Evolutionary conservation across 2,329 filamentous ascomycete genomes (phyloP), one percentile per base, ranked within the genome.

Genomic region (Diaporthe batatas): DNA sequence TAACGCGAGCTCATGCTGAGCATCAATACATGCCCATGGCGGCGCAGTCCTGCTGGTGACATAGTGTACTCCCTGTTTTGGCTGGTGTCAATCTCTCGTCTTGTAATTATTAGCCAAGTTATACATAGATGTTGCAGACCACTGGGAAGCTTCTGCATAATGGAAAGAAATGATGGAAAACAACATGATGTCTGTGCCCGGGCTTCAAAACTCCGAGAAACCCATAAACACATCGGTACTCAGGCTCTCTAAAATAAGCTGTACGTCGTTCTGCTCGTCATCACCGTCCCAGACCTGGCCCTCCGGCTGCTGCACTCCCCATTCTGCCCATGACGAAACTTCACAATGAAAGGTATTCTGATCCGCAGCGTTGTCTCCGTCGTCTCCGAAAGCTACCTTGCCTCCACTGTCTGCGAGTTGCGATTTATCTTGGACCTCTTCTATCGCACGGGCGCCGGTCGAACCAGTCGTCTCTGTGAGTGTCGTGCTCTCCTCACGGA

Each of bases 341-440:
- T n/a, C 3, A 16, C 58, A 6, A 10, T 8, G 21, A 2, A 7
- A 3, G n/a, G 1, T 2, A 21, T 4, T 4, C 25, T 32, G 8
- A 6, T 10, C 8, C 14, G 8, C 18, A 34, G 42, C 36, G 29
- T 3, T 6, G 5, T 11, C 10, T 11, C 12, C 12, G 3, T 10
- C 18, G 23, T 3, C 12, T 16, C 18, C 29, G 1, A 6, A 3
- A 2, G 5, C 1, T 0, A 11, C n/a, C 1, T 25, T 29, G 44
- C 21, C 34, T 3, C 6, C 5, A 10, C 0, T 51, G 34, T 36
- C 6, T 5, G 5, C 2, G 3, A 11, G 6, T 18, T 0, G 21
- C 7, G 2, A 1, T 25, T 36, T 12, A 1, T 23, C 21, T 7
- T 65, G 44, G 0, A 51, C 3, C 11, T 65, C 59, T 36, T 65